These are phyloP conservation scores for Scenedesmus sp. DNA, from an alignment of 163 green algal genomes.

Conservation along the genomic window DNA sequence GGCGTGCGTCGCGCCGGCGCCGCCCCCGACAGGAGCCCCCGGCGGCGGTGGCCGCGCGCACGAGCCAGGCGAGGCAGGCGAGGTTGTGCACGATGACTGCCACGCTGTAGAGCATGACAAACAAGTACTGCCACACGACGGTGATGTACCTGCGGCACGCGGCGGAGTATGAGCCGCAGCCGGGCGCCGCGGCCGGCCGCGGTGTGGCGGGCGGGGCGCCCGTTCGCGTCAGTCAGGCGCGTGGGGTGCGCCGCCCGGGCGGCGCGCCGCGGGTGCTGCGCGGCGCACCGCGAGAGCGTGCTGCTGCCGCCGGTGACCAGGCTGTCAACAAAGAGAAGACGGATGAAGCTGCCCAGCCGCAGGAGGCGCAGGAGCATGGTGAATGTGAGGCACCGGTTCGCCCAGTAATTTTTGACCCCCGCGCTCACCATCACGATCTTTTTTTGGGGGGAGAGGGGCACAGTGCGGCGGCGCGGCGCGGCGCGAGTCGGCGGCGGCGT, in stretches of 20 bases:
- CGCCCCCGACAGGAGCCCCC: too few species aligned
- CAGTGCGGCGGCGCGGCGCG: neutral
- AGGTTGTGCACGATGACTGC: conserved; percentile 34
- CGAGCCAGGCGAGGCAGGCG: conserved; percentile 32
- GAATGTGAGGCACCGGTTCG: conserved; percentile 40
- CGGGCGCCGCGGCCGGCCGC: too few species aligned
- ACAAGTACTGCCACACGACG: conserved; percentile 20
- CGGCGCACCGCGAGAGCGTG: conserved; percentile 1
- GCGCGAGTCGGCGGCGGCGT: too few species aligned
- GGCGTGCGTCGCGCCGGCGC: too few species aligned
- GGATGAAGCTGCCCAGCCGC: conserved; percentile 31
- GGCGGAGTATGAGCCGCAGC: neutral
- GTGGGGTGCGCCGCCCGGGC: too few species aligned
- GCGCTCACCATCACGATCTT: conserved; percentile 26
- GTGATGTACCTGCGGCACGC: conserved; percentile 23
- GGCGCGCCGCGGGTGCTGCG: neutral
- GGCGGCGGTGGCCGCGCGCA: too few species aligned
- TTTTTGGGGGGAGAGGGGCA: neutral
- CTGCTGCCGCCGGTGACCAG: conserved; percentile 19
- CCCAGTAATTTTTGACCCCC: conserved; percentile 27
- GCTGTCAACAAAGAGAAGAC: conserved; percentile 36
- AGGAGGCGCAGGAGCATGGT: conserved; percentile 40
- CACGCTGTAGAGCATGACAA: conserved; percentile 5
- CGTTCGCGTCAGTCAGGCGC: too few species aligned
- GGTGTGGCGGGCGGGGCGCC: neutral